Evolutionary conservation across 2,329 filamentous ascomycete genomes (phyloP).

Genomic region (Coniochaeta pulveracea): DNA sequence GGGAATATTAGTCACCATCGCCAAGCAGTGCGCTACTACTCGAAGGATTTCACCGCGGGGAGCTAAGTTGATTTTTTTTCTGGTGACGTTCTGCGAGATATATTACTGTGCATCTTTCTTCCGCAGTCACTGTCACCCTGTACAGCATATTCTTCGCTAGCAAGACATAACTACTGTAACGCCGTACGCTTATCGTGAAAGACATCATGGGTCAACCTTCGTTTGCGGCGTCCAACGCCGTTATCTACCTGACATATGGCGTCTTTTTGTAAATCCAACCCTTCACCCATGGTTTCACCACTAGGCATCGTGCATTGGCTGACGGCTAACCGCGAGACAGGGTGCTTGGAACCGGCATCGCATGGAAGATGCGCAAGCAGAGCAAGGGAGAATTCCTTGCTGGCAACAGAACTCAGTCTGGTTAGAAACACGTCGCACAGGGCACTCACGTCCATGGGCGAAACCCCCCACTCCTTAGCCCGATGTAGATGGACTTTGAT

Average conservation of each 20-base stretch:
- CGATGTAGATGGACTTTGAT: slow-evolving; percentile 1
- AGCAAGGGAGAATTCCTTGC: slow-evolving; percentile 61
- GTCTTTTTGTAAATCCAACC: slow-evolving; percentile 50
- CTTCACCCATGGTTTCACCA: background rate
- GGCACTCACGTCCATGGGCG: slow-evolving; percentile 7
- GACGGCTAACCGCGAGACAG: slow-evolving; percentile 25
- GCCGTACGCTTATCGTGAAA: no score
- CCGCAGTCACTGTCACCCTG: no score
- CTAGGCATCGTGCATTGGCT: background rate
- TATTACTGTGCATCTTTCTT: no score
- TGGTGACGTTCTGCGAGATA: no score
- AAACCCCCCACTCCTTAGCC: slow-evolving; percentile 9
- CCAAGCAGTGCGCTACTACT: no score
- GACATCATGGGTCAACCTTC: slow-evolving; percentile 63
- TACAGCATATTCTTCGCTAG: no score
- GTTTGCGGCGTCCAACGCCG: slow-evolving; percentile 65
- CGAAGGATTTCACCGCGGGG: no score
- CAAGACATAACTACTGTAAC: no score
- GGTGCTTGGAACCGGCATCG: slow-evolving; percentile 48
- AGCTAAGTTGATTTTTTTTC: no score
- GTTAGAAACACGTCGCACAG: slow-evolving; percentile 36
- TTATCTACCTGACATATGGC: slow-evolving; percentile 72
- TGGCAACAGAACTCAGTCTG: slow-evolving; percentile 73
- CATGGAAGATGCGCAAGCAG: slow-evolving; percentile 50
- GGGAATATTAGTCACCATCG: no score